Evolutionary conservation across 352 stramenopile species (phyloP), one percentile per base, ranked within the genome.

Genomic region (Globisporangium megalacanthum): DNA sequence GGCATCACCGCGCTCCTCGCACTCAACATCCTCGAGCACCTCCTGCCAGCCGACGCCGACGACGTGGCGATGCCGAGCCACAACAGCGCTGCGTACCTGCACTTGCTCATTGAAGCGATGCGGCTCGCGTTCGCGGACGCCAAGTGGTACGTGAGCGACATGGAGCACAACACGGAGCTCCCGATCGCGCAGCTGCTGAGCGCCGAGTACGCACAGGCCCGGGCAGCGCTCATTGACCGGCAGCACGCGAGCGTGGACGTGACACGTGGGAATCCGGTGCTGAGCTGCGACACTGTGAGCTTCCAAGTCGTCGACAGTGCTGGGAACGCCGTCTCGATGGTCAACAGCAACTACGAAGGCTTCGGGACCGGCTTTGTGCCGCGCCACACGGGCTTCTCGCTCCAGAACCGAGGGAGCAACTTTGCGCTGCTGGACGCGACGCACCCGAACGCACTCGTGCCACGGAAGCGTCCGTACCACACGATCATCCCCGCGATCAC

Each of bases 291-390:
- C 64, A 99, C 95, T 0, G 92, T 98, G 37, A 97, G 83, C 65
- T 98, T 98, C 70, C 90, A 98, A 69, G 95, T 98, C n/a, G 84
- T 99, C 9, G 97, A 99, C 62, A 68, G 69, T 8, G 61, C 79
- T 6, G 97, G 96, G 22, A 99, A 99, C 68, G 96, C 97, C 5
- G 92, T 98, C 36, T 98, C 93, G 22, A 98, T 99, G 81, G 96
- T 99, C 19, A 98, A 99, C 75, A 98, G 86, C 64, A 99, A 99
- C 77, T 99, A 98, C 69, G 90, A 95, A 72, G 93, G 90, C 46
- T 99, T 99, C 64, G 97, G 97, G 41, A 97, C 92, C 29, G 95
- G 81, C n/a, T 86, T 98, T 47, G 89, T 98, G 50, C 96, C 96
- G 0, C 62, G 86, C 17, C 81, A 81, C 17, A 98, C 88, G 61